Base-by-base conservation (phyloP, 1,139 yeast genomes). In the Diutina mesorugosa region DNA sequence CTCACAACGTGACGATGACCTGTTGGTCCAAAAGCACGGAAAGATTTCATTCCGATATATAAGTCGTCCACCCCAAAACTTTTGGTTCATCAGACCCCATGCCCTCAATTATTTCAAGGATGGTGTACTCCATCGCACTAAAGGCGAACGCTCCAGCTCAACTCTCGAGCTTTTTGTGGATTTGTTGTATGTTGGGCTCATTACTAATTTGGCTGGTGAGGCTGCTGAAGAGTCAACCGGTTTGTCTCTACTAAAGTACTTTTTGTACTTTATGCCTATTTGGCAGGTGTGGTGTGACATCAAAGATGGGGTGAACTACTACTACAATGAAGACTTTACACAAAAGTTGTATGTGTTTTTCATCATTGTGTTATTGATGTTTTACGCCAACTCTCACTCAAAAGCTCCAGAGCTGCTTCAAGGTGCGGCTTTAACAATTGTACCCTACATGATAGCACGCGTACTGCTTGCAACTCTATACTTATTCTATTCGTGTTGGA, bases 251-350 rank as follows among this genome's bases (percentile, higher is more conserved):
- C 67, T 80, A 54, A 74, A 76, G 61, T 83, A 81, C 61, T 61
- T 81, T 12, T 63, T 84, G 51, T 66, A 81, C 4, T 83, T 83
- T 59, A 59, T 79, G 21, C 87, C 87, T 0, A 77, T 82, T 14
- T 84, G 84, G 81, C 78, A 77, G 30, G 79, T 84, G 30, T 84
- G 89, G 88, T 70, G 78, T 41, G 88, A 83, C 62, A 71, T 84
- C 58, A 81, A 83, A 62, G 87, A 83, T 60, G 77, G 83, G 61
- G 81, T 83, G 73, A 83, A 84, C 65, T 82, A 82, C 64, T 84
- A 82, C 66, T 84, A 79, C 64, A 81, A 74, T 59, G 85, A 82
- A 63, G 89, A 84, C 65, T 67, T 83, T 56, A 65, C 80, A 2
- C 89, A 84, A 64, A 77, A 79, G 59, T 18, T 72, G 0, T 79